Conservation (phyloP, 2,329 filamentous ascomycete genomes). For the Fusarium heterosporum region DNA sequence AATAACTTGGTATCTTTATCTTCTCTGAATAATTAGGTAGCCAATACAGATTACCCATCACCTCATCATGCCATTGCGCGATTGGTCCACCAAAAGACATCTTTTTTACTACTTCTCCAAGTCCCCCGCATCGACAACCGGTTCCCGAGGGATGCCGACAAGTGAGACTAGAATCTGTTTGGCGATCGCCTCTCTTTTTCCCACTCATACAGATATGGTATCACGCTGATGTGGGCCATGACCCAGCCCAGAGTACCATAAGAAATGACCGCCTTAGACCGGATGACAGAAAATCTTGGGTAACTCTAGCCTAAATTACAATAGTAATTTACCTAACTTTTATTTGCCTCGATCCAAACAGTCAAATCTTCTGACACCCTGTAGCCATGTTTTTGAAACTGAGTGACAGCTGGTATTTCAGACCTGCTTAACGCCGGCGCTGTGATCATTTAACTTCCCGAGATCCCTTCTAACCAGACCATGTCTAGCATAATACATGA, state of each 20-base stretch:
- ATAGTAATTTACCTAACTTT: too few species aligned
- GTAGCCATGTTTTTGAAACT: constrained; percentile 20
- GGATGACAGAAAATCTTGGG: too few species aligned
- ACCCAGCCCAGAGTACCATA: too few species aligned
- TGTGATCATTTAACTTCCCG: constrained; percentile 21
- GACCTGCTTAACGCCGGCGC: constrained; percentile 36
- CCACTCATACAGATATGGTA: neutral
- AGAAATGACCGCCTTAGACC: too few species aligned
- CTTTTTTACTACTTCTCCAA: constrained; percentile 20
- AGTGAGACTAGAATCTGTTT: constrained; percentile 31
- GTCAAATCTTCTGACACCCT: too few species aligned
- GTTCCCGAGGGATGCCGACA: constrained; percentile 26
- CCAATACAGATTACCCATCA: constrained; percentile 37
- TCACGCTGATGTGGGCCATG: constrained; percentile 28
- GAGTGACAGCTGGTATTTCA: constrained; percentile 26
- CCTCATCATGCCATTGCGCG: constrained; percentile 50
- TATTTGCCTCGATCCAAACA: too few species aligned
- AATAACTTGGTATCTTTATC: constrained; percentile 40
- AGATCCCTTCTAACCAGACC: constrained; percentile 27
- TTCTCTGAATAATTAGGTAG: constrained; percentile 23
- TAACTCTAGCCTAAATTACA: too few species aligned
- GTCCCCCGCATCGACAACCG: constrained; percentile 30
- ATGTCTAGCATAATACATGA: constrained; percentile 38
- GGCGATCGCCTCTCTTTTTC: constrained; percentile 33
- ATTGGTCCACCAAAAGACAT: constrained; percentile 49